Percentiles rank a stretch among this genome's conserved stretches.
phyloP scores from a whole-genome alignment of 1,139 yeast genomes.

The Protomyces macrosporus region DNA sequence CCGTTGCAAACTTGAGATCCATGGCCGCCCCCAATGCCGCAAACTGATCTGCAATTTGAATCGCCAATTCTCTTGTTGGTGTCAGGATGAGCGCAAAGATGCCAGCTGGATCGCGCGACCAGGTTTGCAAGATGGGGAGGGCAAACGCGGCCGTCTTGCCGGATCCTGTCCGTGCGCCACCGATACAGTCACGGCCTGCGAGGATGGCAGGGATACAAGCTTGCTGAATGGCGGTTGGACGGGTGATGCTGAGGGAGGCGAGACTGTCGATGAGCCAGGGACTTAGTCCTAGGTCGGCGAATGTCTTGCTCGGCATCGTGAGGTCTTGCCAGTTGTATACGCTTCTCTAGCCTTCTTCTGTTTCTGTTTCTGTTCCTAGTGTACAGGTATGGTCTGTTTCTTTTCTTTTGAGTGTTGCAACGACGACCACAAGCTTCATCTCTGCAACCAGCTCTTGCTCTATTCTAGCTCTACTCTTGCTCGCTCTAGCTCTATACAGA shows the following conservation, averaged over 20 bases:
- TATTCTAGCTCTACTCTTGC: background rate
- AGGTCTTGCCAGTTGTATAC: background rate
- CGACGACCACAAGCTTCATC: background rate
- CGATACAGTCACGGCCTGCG: constrained; percentile 83
- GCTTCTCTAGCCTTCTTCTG: background rate
- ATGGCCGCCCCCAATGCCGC: constrained; percentile 85
- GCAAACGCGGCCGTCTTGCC: constrained; percentile 98
- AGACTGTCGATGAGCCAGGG: constrained; percentile 83
- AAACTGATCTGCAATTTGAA: constrained; percentile 95
- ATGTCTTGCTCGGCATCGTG: constrained; percentile 36
- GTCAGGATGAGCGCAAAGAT: constrained; percentile 83
- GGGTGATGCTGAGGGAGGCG: constrained; percentile 68
- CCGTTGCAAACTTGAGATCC: constrained; percentile 71
- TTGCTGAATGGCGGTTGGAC: constrained; percentile 80
- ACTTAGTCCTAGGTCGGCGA: constrained; percentile 67
- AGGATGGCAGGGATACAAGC: constrained; percentile 86
- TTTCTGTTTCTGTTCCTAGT: background rate
- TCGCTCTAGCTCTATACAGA: background rate
- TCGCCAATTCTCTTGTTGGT: constrained; percentile 91
- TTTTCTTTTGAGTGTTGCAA: background rate
- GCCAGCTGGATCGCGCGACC: constrained; percentile 95
- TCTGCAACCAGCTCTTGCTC: background rate
- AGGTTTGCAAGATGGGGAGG: constrained; percentile 85
- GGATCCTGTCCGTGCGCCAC: constrained; percentile 97
- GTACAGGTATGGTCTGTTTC: background rate